Evolutionary conservation across 2,329 filamentous ascomycete species (phyloP), one percentile per base, ranked within the genome.

Genomic region (Chaetomium sp.): DNA sequence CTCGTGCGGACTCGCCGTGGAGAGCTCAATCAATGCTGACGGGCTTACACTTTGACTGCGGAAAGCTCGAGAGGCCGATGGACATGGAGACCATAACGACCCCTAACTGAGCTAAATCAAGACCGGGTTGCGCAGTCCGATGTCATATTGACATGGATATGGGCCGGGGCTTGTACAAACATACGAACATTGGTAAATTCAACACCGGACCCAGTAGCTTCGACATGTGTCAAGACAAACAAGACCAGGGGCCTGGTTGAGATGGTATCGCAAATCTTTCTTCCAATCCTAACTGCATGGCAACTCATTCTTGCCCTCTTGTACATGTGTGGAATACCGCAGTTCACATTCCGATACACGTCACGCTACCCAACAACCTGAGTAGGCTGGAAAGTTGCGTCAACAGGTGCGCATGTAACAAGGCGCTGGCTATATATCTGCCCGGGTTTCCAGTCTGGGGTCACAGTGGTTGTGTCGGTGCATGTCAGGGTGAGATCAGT

Each of bases 381-480:
- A 13, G 19, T 4, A 29, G 56, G 55, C 12, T 29, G 38, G 12
- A 67, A 47, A 2, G 42, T 67, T 9, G 76, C 21, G 23, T 72
- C 75, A n/a, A 75, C 70, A 1, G 73, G 72, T n/a, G 51, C 60
- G 67, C 78, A 80, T 33, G 67, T 64, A 60, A 77, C 71, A 27
- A 67, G 60, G 4, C 75, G 73, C 63, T 65, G 68, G 9, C 77
- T 78, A 70, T 79, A 80, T 64, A 77, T 77, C 63, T 76, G 62
- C 9, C 78, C 78, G 9, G 72, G 63, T 2, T 71, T 66, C 79
- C 79, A 81, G 70, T 79, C 72, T 1, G 74, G 72, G 70, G 80
- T 80, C 65, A 69, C 66, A 68, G 70, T 76, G 1, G 68, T 73
- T n/a, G 68, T 68, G 38, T 77, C 74, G 8, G 72, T 75, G 73